phyloP scores from a whole-genome alignment of 345 rosid species.

The Lepidium africanum region DNA sequence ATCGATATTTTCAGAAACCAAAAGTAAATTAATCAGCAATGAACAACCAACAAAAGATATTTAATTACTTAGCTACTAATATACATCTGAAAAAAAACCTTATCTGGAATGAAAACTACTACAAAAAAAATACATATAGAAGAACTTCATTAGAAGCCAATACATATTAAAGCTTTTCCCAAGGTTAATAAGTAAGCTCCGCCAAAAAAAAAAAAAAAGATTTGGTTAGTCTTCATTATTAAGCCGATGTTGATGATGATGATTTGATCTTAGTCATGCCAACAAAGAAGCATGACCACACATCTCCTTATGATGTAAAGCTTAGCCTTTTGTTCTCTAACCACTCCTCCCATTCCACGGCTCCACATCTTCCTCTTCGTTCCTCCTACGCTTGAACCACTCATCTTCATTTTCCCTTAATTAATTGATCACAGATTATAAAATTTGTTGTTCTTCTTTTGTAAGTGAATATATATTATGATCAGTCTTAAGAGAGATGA shows the following conservation, averaged over 20 bases:
- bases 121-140: background rate
- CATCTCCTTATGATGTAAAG: slow-evolving; percentile 83
- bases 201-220: background rate
- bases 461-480: background rate
- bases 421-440: background rate
- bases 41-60: background rate
- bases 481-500: background rate
- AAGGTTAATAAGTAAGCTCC: slow-evolving; percentile 14
- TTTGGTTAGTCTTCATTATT: slow-evolving; percentile 12
- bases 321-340: slow-evolving; percentile 75
- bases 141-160: too few relatives aligned
- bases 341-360: slow-evolving; percentile 59
- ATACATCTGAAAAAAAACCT: slow-evolving; percentile 8
- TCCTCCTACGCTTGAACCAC: slow-evolving; percentile 39
- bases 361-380: slow-evolving; percentile 65
- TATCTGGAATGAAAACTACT: slow-evolving; percentile 1
- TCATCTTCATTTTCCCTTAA: slow-evolving; percentile 64
- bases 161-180: background rate
- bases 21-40: background rate
- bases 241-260: background rate
- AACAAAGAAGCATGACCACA: slow-evolving; percentile 76
- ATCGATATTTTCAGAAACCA: background rate
- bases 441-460: background rate
- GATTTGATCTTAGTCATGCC: slow-evolving; percentile 52
- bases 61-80: background rate